A percentile compares a stretch with the other conserved stretches of the same genome.
Evolutionary conservation across 164 flowering plant species (phyloP).

Genomic region (Echeveria elegans): DNA sequence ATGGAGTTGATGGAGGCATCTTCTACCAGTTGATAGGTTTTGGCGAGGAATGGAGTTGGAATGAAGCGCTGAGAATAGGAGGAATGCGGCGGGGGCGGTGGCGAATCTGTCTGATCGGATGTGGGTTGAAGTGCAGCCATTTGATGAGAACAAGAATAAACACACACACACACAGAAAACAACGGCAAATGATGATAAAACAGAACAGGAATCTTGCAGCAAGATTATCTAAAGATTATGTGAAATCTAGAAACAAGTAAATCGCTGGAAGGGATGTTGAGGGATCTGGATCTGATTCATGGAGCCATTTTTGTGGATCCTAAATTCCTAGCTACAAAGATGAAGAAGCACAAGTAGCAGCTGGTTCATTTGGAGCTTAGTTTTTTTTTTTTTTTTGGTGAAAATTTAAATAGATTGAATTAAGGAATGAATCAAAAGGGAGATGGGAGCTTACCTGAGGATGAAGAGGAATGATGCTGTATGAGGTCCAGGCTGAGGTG

Average conservation of each 20-base stretch:
- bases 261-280: background rate
- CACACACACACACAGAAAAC: background rate
- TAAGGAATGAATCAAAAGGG: background rate
- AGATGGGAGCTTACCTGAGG: background rate
- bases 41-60: conserved; percentile 68
- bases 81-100: conserved; percentile 16
- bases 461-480: too few relatives aligned
- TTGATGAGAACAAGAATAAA: too few relatives aligned
- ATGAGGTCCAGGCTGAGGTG: background rate
- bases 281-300: background rate
- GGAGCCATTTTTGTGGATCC: background rate
- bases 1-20: conserved; percentile 41
- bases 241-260: background rate
- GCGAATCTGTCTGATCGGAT: background rate
- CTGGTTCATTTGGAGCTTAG: background rate
- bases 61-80: conserved; percentile 36
- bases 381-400: too few relatives aligned
- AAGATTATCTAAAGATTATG: background rate
- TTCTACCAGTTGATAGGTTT: conserved; percentile 59
- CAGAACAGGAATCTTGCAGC: too few relatives aligned
- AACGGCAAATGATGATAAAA: too few relatives aligned
- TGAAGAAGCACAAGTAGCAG: background rate
- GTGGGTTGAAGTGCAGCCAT: background rate
- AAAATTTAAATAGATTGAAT: too few relatives aligned
- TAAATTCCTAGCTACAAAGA: background rate